Conservation (phyloP, 805 yeast genomes). For the Starmerella stigmatis region DNA sequence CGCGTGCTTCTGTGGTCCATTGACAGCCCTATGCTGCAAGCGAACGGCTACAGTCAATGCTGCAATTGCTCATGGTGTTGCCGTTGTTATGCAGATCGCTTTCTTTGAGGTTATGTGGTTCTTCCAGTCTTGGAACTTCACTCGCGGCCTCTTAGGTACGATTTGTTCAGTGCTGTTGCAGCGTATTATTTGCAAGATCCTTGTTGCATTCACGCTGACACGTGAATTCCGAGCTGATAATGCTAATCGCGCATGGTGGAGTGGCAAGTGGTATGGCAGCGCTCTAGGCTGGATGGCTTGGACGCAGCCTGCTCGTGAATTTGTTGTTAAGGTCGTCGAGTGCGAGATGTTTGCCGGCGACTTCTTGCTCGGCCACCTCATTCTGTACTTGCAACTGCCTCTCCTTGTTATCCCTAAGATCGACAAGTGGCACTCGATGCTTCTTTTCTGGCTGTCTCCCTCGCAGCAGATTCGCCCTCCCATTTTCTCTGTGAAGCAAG, state of each 20-base stretch:
- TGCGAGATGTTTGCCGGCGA: constrained; percentile 94
- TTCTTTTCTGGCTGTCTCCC: constrained; percentile 98
- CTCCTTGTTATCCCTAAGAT: constrained; percentile 70
- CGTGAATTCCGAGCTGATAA: constrained; percentile 95
- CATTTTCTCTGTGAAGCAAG: constrained; percentile 91
- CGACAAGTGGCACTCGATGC: constrained; percentile 96
- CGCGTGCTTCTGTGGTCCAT: constrained; percentile 96
- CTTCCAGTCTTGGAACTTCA: constrained; percentile 81
- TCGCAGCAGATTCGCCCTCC: constrained; percentile 96
- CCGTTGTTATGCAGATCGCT: constrained; percentile 75
- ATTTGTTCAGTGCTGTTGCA: constrained; percentile 76
- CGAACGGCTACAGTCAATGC: constrained; percentile 94
- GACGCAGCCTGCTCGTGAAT: constrained; percentile 94
- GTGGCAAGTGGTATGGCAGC: constrained; percentile 97
- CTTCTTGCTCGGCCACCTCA: constrained; percentile 81
- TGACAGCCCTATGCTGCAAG: constrained; percentile 90
- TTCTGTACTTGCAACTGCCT: constrained; percentile 84
- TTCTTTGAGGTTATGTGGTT: constrained; percentile 97
- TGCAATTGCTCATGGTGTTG: constrained; percentile 89
- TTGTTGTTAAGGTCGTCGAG: constrained; percentile 86
- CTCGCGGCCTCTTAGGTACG: constrained; percentile 78
- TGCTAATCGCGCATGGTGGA: constrained; percentile 98
- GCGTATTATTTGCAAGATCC: constrained; percentile 72
- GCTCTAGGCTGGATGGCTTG: constrained; percentile 89
- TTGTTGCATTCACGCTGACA: constrained; percentile 69